Base-by-base conservation (phyloP, 495 filamentous ascomycete genomes). In the Aspergillus campestris region DNA sequence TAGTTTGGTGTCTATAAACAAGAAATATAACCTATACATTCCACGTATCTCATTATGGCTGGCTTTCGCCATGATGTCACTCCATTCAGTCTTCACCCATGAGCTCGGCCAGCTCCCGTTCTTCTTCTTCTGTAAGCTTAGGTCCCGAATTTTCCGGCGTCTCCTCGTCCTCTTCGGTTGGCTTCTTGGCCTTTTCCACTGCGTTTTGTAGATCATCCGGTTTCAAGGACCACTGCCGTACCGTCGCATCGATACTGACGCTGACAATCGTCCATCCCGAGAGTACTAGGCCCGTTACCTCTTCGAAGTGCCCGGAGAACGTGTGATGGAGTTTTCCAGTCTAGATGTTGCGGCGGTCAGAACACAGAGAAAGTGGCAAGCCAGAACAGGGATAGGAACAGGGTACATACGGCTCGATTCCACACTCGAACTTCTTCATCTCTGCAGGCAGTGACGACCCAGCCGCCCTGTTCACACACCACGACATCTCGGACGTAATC, bases 371-470 rank as follows among this genome's bases (percentile, higher is more conserved):
- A 24, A 24, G 18, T 1, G 1, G 27, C 0, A 8, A 41, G 6
- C 8, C 27, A 7, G 7, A n/a, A 43, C 5, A 31, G 45, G 31
- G 13, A 37, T 14, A 33, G 14, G 14, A 30, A 38, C 18, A 4
- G 18, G 30, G 27, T 40, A 66, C 73, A 48, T 59, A 79, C 76
- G 34, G 66, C 70, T 62, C 72, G 58, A 59, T 95, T 83, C 91
- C 91, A 98, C 9, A 96, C 78, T 48, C 91, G 83, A 39, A 98
- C 75, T 47, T 94, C 81, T 64, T 98, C 92, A 58, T 95, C 88
- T 44, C 92, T 69, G 45, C 92, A 95, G 0, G 82, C 89, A 0
- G 90, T 96, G 14, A 94, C 69, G n/a, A 91, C 77, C 84, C 84
- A 90, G n/a, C 82, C 76, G 3, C 79, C 79, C 3, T 72, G 77